A percentile compares a stretch with the other conserved stretches of the same genome.
Evolutionary conservation across 202 grass and related monocot genomes (phyloP).

Genomic region (Panicum hallii): DNA sequence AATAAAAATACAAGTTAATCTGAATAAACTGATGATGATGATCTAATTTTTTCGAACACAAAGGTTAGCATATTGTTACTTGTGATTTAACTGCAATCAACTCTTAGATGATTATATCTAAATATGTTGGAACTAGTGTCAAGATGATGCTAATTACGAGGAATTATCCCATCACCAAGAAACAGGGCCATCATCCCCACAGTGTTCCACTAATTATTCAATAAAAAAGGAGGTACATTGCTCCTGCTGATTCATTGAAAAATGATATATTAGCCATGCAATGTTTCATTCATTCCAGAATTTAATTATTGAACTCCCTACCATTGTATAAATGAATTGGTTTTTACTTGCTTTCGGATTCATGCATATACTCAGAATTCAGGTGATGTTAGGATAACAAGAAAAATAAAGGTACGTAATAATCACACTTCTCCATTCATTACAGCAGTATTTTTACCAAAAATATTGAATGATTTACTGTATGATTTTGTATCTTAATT

Average conservation of each 20-base stretch:
- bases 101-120: neutral
- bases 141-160: neutral
- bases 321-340: no score
- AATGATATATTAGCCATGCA: neutral
- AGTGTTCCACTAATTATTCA: neutral
- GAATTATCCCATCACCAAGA: neutral
- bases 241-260: no score
- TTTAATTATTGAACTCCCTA: neutral
- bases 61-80: neutral
- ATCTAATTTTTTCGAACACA: neutral
- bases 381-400: no score
- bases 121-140: neutral
- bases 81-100: no score
- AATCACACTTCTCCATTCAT: neutral
- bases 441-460: neutral
- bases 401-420: neutral
- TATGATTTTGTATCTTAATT: neutral
- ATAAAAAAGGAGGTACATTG: neutral
- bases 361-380: neutral
- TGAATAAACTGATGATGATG: neutral
- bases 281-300: neutral
- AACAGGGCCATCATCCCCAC: neutral
- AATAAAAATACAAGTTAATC: neutral
- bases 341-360: neutral
- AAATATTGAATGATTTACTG: neutral